Conservation (phyloP, 2,329 filamentous ascomycete species). For the Pseudogymnoascus sp. region DNA sequence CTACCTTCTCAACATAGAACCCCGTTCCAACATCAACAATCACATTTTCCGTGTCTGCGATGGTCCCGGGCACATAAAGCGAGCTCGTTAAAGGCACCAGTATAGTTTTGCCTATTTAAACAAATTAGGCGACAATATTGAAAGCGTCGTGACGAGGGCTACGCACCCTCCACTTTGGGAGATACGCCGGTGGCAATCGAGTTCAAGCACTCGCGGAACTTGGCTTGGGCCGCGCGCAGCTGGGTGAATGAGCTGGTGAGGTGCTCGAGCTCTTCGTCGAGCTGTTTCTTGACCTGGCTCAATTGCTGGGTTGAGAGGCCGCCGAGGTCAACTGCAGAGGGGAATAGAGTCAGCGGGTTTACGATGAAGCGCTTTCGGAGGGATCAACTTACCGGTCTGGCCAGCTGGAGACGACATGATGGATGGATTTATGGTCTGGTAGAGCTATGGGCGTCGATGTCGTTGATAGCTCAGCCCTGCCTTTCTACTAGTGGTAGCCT, state of each 20-base stretch:
- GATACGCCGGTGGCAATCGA: conserved; percentile 59
- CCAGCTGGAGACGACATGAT: conserved; percentile 10
- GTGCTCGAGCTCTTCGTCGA: conserved; percentile 93
- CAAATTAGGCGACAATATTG: background rate
- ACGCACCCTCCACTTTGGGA: conserved; percentile 32
- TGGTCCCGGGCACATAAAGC: conserved; percentile 79
- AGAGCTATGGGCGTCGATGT: background rate
- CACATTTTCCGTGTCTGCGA: conserved; percentile 67
- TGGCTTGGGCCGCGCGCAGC: conserved; percentile 79
- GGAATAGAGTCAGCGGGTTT: background rate
- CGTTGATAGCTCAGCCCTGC: conserved; percentile 9
- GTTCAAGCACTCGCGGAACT: conserved; percentile 82
- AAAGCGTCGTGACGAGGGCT: conserved; percentile 17
- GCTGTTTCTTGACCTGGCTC: conserved; percentile 85
- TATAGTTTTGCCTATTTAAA: conserved; percentile 45
- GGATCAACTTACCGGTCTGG: background rate
- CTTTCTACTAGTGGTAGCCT: conserved; percentile 9
- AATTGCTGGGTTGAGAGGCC: conserved; percentile 79
- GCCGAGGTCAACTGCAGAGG: conserved; percentile 55
- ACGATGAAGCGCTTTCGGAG: background rate
- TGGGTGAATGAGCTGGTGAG: conserved; percentile 84
- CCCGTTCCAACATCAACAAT: conserved; percentile 91
- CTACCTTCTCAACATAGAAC: conserved; percentile 87
- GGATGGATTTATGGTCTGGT: conserved; percentile 2
- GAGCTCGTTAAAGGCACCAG: conserved; percentile 94